Percentiles rank a stretch among this genome's conserved stretches.
Conservation (phyloP, 371 early-diverging fungal species). For the Lichtheimia corymbifera region DNA sequence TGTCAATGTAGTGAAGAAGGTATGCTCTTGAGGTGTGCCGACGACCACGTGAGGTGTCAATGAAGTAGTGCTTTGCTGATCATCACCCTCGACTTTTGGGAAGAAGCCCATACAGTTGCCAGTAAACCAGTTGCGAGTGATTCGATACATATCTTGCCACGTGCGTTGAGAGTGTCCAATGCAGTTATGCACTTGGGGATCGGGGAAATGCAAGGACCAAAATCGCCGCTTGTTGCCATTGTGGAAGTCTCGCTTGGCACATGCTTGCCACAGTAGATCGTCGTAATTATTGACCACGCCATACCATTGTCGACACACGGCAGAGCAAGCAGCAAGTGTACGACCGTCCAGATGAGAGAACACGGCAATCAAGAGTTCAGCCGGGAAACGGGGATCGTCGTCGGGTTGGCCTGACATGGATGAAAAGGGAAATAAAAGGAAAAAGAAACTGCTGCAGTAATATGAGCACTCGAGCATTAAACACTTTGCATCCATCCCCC, state of each 20-base stretch:
- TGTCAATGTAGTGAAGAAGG: constrained; percentile 45
- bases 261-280: constrained; percentile 37
- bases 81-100: constrained; percentile 19
- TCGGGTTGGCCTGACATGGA: neutral
- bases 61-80: neutral
- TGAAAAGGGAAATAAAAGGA: constrained; percentile 13
- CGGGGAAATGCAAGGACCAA: constrained; percentile 44
- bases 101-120: constrained; percentile 47
- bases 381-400: constrained; percentile 25
- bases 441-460: constrained; percentile 12
- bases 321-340: constrained; percentile 24
- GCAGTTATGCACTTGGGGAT: constrained; percentile 19
- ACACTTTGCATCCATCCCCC: no score
- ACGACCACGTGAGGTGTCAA: constrained; percentile 32
- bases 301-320: constrained; percentile 41
- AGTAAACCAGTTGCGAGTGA: constrained; percentile 56
- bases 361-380: constrained; percentile 40
- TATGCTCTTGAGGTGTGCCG: constrained; percentile 56
- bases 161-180: constrained; percentile 10
- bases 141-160: constrained; percentile 58
- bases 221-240: constrained; percentile 20
- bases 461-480: no score
- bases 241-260: constrained; percentile 32
- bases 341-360: constrained; percentile 40
- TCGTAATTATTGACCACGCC: constrained; percentile 37